Evolutionary conservation across 2,329 filamentous ascomycete species (phyloP), one percentile per base, ranked within the genome.

Genomic region (Neopestalotiopsis clavispora): DNA sequence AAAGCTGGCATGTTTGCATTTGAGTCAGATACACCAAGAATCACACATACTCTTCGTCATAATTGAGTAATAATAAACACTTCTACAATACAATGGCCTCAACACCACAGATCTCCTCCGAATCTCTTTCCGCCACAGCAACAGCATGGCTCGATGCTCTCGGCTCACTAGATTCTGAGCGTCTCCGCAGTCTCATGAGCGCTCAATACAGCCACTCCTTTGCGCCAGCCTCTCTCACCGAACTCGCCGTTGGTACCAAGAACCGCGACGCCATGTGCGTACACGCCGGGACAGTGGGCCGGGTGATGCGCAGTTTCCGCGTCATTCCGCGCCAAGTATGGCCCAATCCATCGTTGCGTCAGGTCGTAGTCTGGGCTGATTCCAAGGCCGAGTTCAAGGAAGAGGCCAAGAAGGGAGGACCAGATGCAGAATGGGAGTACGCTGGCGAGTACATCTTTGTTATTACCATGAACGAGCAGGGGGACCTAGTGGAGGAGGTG

Each of bases 381-480:
- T 73, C 74, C 9, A 65, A 70, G 38, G 65, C 76, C 6, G 67
- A 68, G n/a, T 78, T 78, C 61, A 72, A 68, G 9, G 71, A 74
- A 0, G 73, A 77, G 14, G 73, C 71, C 12, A 78, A 71, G 64
- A 75, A 75, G 49, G 68, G 66, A 1, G 67, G 66, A 4, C 40
- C 70, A 13, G 59, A 62, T 3, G 68, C 70, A 20, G 74, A 75
- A 32, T 79, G 77, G 77, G 66, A 65, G 3, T 78, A 75, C 66
- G 66, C 68, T 23, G 77, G 76, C 12, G 78, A 80, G 69, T 80
- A 79, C 63, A 70, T 80, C 5, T 79, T 78, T 62, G 71, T 79
- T 13, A 70, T 79, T 4, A 73, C 69, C 28, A 74, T 79, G 70
- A 72, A 78, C 70, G 70, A 72, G 52, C 70, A 57, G 9, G 76